Evolutionary conservation across 208 protist genomes (phyloP).

Genomic region (Trypanosoma brucei): DNA sequence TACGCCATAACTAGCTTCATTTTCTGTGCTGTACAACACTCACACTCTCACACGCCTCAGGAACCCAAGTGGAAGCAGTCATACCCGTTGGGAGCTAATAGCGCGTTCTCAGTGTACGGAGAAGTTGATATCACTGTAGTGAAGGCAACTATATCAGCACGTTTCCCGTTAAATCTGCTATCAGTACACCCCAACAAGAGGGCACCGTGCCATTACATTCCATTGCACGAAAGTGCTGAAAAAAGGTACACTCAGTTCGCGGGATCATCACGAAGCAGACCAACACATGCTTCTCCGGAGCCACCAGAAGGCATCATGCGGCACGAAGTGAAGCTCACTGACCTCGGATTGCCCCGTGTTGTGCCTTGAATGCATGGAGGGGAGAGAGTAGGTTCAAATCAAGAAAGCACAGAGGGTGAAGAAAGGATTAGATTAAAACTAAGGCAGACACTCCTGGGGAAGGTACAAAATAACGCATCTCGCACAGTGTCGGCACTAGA

Average conservation of each 20-base stretch:
- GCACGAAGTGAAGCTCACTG: slow-evolving; percentile 26
- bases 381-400: neutral
- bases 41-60: slow-evolving; percentile 41
- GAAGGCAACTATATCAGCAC: too few relatives aligned
- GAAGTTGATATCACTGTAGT: too few relatives aligned
- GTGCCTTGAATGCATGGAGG: neutral
- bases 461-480: neutral
- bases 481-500: slow-evolving; percentile 10
- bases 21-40: slow-evolving; percentile 8
- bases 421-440: too few relatives aligned
- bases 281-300: slow-evolving; percentile 31
- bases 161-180: neutral
- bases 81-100: slow-evolving; percentile 21
- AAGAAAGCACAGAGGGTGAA: neutral
- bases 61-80: slow-evolving; percentile 21
- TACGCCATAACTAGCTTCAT: slow-evolving; percentile 10
- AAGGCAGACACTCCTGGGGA: too few relatives aligned
- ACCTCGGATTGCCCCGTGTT: slow-evolving; percentile 59
- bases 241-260: slow-evolving; percentile 30
- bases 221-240: slow-evolving; percentile 18
- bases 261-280: slow-evolving; percentile 12
- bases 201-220: slow-evolving; percentile 15
- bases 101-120: slow-evolving; percentile 1
- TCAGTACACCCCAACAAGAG: slow-evolving; percentile 12
- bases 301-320: slow-evolving; percentile 54